phyloP scores from a whole-genome alignment of 108 stramenopile genomes.

The Craspedostauros australis region DNA sequence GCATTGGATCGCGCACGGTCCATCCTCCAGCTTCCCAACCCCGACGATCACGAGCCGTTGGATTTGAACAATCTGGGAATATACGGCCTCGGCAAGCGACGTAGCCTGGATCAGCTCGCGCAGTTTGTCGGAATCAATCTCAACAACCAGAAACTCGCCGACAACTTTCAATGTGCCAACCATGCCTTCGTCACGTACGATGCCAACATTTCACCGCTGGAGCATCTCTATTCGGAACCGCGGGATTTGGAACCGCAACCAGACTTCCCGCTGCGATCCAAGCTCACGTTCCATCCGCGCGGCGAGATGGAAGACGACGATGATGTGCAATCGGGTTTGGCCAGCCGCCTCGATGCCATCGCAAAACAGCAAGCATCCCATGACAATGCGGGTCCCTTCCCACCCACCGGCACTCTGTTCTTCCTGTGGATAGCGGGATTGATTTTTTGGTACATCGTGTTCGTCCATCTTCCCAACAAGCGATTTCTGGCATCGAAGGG shows the following conservation, averaged over 20 bases:
- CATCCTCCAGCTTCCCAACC: slow-evolving; percentile 14
- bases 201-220: slow-evolving; percentile 60
- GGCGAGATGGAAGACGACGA: too few species aligned
- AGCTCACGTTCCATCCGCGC: too few species aligned
- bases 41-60: not conserved
- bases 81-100: slow-evolving; percentile 74
- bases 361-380: too few species aligned
- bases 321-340: too few species aligned
- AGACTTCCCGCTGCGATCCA: slow-evolving; percentile 61
- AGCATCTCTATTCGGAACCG: slow-evolving; percentile 61
- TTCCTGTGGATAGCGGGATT: too few species aligned
- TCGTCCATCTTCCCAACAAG: too few species aligned
- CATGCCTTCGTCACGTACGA: slow-evolving; percentile 67
- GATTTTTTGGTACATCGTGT: too few species aligned
- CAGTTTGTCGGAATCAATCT: slow-evolving; percentile 66
- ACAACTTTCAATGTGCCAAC: slow-evolving; percentile 35
- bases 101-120: slow-evolving; percentile 63
- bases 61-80: slow-evolving; percentile 67
- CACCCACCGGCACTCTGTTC: too few species aligned
- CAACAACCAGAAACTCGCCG: slow-evolving; percentile 8
- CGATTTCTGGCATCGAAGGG: too few species aligned
- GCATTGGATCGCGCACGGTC: slow-evolving; percentile 28
- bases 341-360: too few species aligned
- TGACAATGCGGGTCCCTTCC: too few species aligned
- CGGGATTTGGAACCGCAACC: slow-evolving; percentile 78